Base-by-base conservation (phyloP, 106 monocot species). In the Platanthera guangdongensis region DNA sequence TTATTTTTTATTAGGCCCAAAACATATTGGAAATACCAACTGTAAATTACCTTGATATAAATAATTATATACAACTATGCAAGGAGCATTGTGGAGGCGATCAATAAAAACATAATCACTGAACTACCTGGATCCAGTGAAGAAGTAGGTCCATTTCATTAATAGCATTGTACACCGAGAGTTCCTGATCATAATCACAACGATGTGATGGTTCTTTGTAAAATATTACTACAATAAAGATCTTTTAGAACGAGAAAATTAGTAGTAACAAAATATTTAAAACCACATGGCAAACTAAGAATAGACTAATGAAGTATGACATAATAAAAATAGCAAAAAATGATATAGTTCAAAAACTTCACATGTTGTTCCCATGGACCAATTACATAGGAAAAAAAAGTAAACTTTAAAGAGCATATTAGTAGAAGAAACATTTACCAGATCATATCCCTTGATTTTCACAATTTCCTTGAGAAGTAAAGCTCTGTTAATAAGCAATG, bases 121-220 rank as follows among this genome's bases (percentile, higher is more conserved):
- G 68, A 19, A 75, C 1, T 81, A 89, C 89, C 89, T 86, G 79
- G 45, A 86, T 72, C 86, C 84, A 89, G 21, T 74, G 57, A 59
- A 84, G 80, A 75, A 89, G 86, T 65, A 86, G 68, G 21, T 51
- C 28, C 64, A 84, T 25, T 48, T 80, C 50, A 48, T 74, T 45
- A 21, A 51, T 74, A 21, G 46, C 15, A 12, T 77, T 52, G 52
- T 67, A 68, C 7, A 74, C 76, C 15, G 51, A n/a, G 68, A 55
- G 46, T 28, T 76, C 86, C 88, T 89, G 53, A 76, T 15, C 50
- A 72, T 9, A 50, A 72, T 15, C 9, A 51, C 21, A 72, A 7
- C 51, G 15, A 70, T 15, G 32, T 70, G 16, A 70, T 7, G 16
- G 47, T 70, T 48, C 47, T 16, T 15, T 16, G 5, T 7, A 30